phyloP scores from a whole-genome alignment of 1,139 yeast genomes.

The Starmera stellimalicola region DNA sequence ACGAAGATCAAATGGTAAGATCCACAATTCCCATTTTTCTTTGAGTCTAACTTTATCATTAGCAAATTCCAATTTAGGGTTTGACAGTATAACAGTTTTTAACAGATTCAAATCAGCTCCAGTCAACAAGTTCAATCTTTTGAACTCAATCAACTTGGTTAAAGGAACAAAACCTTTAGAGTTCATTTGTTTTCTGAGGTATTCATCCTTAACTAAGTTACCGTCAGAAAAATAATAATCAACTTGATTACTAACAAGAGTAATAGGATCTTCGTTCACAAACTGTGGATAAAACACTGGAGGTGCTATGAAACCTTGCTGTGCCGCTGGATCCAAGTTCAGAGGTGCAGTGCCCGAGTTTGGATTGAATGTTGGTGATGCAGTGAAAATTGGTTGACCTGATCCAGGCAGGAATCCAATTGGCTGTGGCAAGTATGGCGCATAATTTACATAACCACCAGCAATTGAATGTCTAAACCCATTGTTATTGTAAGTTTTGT shows the following conservation, averaged over 20 bases:
- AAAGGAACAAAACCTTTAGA: conserved; percentile 38
- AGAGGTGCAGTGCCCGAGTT: background rate
- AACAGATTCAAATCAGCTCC: conserved; percentile 42
- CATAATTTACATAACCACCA: conserved; percentile 7
- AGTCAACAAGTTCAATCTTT: conserved; percentile 55
- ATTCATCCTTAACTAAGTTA: conserved; percentile 71
- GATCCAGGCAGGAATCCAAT: conserved; percentile 6
- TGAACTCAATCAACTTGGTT: conserved; percentile 55
- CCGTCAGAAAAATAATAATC: conserved; percentile 79
- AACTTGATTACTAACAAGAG: conserved; percentile 35
- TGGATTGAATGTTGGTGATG: background rate
- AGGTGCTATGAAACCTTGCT: conserved; percentile 4
- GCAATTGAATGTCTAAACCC: conserved; percentile 14
- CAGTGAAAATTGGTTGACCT: background rate
- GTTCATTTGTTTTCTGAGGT: conserved; percentile 72
- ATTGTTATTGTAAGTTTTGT: conserved; percentile 3
- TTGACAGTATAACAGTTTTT: conserved; percentile 18
- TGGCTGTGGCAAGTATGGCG: conserved; percentile 1
- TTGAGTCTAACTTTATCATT: conserved; percentile 33
- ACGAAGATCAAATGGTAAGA: conserved; percentile 36
- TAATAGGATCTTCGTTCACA: conserved; percentile 10
- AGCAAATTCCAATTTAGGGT: conserved; percentile 35
- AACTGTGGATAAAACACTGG: conserved; percentile 5
- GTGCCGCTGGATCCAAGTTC: conserved; percentile 1
- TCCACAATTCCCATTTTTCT: conserved; percentile 37